Conservation (phyloP, 108 stramenopile species). For the Cyclotella choctawhatcheeana region DNA sequence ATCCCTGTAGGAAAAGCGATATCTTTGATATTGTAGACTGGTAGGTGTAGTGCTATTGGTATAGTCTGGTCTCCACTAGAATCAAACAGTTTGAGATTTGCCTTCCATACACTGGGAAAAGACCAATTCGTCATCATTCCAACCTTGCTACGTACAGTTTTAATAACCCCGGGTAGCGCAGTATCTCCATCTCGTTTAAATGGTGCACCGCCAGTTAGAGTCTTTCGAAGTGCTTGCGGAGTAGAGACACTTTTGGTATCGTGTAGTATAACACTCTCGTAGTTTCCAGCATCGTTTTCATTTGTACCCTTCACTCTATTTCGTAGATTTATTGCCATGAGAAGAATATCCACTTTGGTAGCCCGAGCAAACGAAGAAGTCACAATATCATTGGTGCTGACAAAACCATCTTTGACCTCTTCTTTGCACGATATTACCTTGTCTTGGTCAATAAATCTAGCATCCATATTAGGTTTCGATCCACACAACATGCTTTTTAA, state of each 20-base stretch:
- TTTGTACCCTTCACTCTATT: constrained; percentile 11
- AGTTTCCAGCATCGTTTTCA: constrained; percentile 22
- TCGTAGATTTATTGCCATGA: constrained; percentile 31
- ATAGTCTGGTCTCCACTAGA: constrained; percentile 9
- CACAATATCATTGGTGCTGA: constrained; percentile 25
- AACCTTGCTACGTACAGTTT: constrained; percentile 3
- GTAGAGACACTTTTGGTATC: constrained; percentile 9
- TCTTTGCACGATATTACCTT: constrained; percentile 7
- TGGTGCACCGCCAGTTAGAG: background rate
- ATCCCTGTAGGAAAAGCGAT: constrained; percentile 28
- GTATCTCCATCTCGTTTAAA: constrained; percentile 2
- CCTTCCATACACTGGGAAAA: constrained; percentile 13
- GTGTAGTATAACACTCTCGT: constrained; percentile 11
- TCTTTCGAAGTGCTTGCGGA: background rate
- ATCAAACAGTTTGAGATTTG: constrained; percentile 22
- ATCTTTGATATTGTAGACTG: constrained; percentile 6
- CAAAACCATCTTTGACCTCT: constrained; percentile 3
- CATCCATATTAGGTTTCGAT: constrained; percentile 10
- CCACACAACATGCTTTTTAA: constrained; percentile 22
- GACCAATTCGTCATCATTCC: constrained; percentile 25
- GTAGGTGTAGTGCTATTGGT: constrained; percentile 6
- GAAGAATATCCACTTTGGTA: constrained; percentile 8
- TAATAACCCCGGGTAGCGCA: constrained; percentile 10
- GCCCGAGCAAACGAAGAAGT: constrained; percentile 23
- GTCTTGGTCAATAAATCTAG: constrained; percentile 15